Percentiles rank a stretch among this genome's conserved stretches.
These are phyloP conservation scores for Fusarium sp. DNA, from an alignment of 2,329 filamentous ascomycete genomes.

Conservation along the genomic window DNA sequence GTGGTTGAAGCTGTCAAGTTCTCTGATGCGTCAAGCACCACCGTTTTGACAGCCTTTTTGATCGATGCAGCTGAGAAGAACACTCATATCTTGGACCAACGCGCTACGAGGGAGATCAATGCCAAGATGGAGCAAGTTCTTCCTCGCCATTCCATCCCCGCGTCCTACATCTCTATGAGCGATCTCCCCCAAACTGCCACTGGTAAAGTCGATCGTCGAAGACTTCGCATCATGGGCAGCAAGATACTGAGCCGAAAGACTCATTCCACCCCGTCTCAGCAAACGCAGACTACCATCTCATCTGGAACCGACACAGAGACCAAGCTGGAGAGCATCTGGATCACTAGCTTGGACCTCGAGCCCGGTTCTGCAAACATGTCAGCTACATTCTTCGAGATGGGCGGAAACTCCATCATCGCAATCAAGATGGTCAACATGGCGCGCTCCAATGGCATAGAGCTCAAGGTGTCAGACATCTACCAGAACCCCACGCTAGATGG, in stretches of 20 bases:
- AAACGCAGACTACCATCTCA: no score
- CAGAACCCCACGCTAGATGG: constrained; percentile 5
- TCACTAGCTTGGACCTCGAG: background rate
- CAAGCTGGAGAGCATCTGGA: constrained; percentile 3
- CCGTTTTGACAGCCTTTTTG: background rate
- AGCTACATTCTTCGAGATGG: constrained; percentile 11
- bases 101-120: background rate
- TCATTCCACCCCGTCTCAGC: rapidly evolving
- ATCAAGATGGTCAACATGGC: constrained; percentile 29
- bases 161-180: background rate
- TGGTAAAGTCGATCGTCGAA: constrained; percentile 3
- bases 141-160: constrained; percentile 3
- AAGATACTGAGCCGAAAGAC: rapidly evolving
- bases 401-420: constrained; percentile 13
- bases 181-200: constrained; percentile 9
- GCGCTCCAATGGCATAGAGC: background rate
- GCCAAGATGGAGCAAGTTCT: constrained; percentile 3
- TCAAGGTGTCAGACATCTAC: constrained; percentile 16
- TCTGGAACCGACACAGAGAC: rapidly evolving
- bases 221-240: constrained; percentile 2
- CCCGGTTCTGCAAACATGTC: background rate
- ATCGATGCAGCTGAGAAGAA: background rate
- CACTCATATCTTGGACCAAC: background rate
- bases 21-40: rapidly evolving
- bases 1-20: constrained; percentile 11